Base-by-base conservation (phyloP, 345 rosid genomes). In the Combretum micranthum region DNA sequence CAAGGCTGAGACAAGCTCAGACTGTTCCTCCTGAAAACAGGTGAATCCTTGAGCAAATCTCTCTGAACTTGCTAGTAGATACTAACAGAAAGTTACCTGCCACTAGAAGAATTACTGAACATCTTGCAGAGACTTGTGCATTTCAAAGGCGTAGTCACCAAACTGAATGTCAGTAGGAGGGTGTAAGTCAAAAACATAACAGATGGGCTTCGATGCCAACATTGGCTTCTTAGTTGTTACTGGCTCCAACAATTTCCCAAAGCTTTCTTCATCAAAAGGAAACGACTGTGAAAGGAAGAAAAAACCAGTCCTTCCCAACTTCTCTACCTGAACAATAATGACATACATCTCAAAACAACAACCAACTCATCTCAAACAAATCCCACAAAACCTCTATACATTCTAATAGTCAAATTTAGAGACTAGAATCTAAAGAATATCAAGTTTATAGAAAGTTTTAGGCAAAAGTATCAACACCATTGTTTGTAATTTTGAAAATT, bases 281-380 rank as follows among this genome's bases (percentile, higher is more conserved):
- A 88, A 88, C 8, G 96, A 92, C 63, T 74, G 64, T 1, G 74
- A 52, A 18, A 88, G 90, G 76, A 83, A 86, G 77, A 92, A 92
- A 84, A 92, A 91, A 73, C 93, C 49, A 3, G 84, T 86, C 68
- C 87, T 82, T 9, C 73, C 96, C 69, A 86, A 18, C 72, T 75
- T 84, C 72, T 91, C 96, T 57, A 80, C 95, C 98, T 84, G 77
- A 53, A 64, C 44, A 57, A 50, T 13, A 42, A 18, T 21, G 25
- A 57, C 19, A 17, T 44, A 43, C 20, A 42, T 15, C 4, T 59
- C 62, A 54, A 45, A 16, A 42, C 37, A 20, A 47, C 47, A 49
- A 13, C 2, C 14, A 42, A 16, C 25, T 12, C 11, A 56, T 15
- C 20, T 19, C 21, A 17, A 44, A 44, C 43, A 56, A 48, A 56